Base-by-base conservation (phyloP, 176 grass and related monocot species). In the Melocanna baccifera region DNA sequence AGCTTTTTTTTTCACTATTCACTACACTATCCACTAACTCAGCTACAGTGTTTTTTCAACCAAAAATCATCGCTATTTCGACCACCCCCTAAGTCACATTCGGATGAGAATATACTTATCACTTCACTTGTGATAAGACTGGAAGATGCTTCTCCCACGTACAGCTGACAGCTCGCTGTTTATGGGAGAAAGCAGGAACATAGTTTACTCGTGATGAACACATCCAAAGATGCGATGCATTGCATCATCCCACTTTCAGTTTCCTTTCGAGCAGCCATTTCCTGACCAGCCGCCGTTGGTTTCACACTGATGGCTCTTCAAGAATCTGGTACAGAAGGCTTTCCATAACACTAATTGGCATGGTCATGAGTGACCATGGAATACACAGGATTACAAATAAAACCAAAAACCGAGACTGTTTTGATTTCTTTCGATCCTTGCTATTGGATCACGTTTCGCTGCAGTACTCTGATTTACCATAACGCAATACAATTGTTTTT, bases 61-160 rank as follows among this genome's bases (percentile, higher is more conserved):
- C n/a, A n/a, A n/a, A n/a, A n/a, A n/a, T n/a, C n/a, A n/a, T n/a
- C n/a, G n/a, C n/a, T n/a, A n/a, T n/a, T n/a, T n/a, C n/a, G n/a
- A n/a, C n/a, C n/a, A n/a, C n/a, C n/a, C n/a, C n/a, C n/a, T n/a
- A 58, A 39, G 61, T 37, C 59, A 61, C 52, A 2, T 12, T 26
- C 73, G 42, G 62, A 43, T 36, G 56, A 80, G 89, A 87, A 84
- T 91, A 87, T 84, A 64, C 75, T 80, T 51, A 76, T 87, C 89
- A 14, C 28, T 52, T 72, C 75, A 30, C 28, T 34, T 62, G 63
- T 3, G 61, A 85, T 53, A 48, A 30, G 65, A 73, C 41, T 28
- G 23, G 18, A 80, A 81, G 83, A 37, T 29, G 32, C 64, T 69
- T 36, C 67, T 36, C 59, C 9, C 3, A 64, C 9, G 1, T 16